A percentile compares a stretch with the other conserved stretches of the same genome.
phyloP scores from a whole-genome alignment of 306 rosid genomes.

The Heteromeles arbutifolia region DNA sequence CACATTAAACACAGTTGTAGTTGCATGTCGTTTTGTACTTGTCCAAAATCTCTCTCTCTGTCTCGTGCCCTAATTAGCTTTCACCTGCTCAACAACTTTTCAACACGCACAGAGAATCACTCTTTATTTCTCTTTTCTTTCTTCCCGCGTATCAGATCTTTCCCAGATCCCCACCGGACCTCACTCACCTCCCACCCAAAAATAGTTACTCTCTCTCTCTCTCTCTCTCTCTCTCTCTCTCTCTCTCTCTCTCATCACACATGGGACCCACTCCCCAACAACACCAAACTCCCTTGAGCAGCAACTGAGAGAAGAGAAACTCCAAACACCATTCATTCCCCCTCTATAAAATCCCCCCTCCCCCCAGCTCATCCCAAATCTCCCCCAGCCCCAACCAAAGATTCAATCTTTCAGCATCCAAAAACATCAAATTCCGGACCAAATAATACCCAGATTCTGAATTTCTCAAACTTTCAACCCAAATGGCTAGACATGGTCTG shows the following conservation, averaged over 20 bases:
- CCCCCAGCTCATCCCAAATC: not conserved
- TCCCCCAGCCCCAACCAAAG: not conserved
- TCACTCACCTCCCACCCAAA: too few relatives aligned
- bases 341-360: conserved; percentile 9
- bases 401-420: not conserved
- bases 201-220: too few relatives aligned
- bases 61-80: too few relatives aligned
- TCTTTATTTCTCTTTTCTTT: too few relatives aligned
- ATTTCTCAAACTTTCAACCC: not conserved
- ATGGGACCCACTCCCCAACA: conserved; percentile 30
- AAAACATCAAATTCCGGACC: not conserved
- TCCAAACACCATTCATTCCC: conserved; percentile 15
- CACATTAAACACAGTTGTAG: conserved; percentile 2
- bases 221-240: too few relatives aligned
- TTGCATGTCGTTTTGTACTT: conserved; percentile 1
- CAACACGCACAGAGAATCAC: not conserved
- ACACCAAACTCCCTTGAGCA: not conserved
- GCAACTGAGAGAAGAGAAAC: too few relatives aligned
- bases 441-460: not conserved
- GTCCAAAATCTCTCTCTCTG: not conserved
- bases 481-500: conserved; percentile 43
- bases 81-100: not conserved
- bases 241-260: not conserved
- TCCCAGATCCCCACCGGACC: not conserved
- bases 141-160: not conserved